Evolutionary conservation across 495 filamentous ascomycete genomes (phyloP).

Genomic region (Stereocaulon alpinum): DNA sequence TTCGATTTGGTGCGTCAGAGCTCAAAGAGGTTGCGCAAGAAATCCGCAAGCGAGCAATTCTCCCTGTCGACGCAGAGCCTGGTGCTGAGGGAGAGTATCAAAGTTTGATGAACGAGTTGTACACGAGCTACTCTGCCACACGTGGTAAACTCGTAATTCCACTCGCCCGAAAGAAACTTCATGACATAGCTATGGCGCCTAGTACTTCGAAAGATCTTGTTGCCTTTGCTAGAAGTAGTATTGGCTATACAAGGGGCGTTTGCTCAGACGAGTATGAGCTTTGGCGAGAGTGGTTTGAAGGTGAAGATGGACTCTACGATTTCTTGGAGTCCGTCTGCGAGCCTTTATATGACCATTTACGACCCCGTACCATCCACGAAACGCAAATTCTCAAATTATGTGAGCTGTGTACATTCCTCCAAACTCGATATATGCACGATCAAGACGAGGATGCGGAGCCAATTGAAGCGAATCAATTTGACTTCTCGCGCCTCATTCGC

Average conservation of each 20-base stretch:
- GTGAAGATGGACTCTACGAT: conserved; percentile 56
- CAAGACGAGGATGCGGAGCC: conserved; percentile 58
- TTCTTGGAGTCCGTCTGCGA: conserved; percentile 66
- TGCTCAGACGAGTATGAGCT: conserved; percentile 67
- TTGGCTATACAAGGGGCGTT: conserved; percentile 58
- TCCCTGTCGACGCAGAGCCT: conserved; percentile 48
- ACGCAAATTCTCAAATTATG: conserved; percentile 65
- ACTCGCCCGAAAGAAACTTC: conserved; percentile 51
- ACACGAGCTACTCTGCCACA: conserved; percentile 52
- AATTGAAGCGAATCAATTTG: conserved; percentile 44
- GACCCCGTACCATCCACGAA: conserved; percentile 61
- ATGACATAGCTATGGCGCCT: conserved; percentile 52
- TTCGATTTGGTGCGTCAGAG: conserved; percentile 56
- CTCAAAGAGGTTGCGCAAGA: conserved; percentile 56
- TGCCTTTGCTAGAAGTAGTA: conserved; percentile 56
- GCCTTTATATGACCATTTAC: conserved; percentile 62
- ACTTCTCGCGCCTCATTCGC: conserved; percentile 57
- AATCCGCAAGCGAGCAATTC: conserved; percentile 57
- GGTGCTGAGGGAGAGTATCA: conserved; percentile 58
- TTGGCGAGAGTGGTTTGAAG: conserved; percentile 67
- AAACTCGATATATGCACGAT: conserved; percentile 71
- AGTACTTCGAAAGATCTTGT: conserved; percentile 60
- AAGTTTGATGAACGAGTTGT: conserved; percentile 55
- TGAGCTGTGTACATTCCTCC: conserved; percentile 68
- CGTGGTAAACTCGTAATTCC: conserved; percentile 49